phyloP scores from a whole-genome alignment of 345 rosid genomes.

The Ricinus communis region DNA sequence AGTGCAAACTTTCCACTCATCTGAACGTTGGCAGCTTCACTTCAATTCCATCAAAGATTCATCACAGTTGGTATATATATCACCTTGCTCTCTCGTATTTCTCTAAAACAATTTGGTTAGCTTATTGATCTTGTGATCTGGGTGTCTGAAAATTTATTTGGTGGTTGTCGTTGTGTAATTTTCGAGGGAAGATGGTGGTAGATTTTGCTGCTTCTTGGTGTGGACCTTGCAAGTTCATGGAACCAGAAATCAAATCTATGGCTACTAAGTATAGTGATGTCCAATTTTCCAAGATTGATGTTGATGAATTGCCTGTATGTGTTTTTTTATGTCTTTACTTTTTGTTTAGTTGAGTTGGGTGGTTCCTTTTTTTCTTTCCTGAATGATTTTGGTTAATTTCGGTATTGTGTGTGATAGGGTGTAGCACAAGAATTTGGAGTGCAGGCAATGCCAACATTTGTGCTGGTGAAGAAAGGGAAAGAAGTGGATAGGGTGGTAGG shows the following conservation, averaged over 20 bases:
- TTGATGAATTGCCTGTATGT: conserved; percentile 75
- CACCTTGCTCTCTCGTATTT: too few relatives aligned
- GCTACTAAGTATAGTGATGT: conserved; percentile 55
- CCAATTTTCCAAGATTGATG: conserved; percentile 76
- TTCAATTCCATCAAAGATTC: conserved; percentile 60
- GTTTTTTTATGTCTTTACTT: background rate
- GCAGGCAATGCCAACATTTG: conserved; percentile 88
- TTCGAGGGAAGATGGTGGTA: conserved; percentile 57
- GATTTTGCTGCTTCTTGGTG: conserved; percentile 91
- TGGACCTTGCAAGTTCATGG: conserved; percentile 76
- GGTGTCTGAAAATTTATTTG: background rate
- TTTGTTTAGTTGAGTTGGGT: background rate
- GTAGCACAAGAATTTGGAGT: conserved; percentile 71
- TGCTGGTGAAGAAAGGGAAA: conserved; percentile 73
- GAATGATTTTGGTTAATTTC: background rate
- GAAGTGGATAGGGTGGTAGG: conserved; percentile 72
- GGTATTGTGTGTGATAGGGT: conserved; percentile 48
- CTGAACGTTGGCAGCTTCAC: conserved; percentile 74
- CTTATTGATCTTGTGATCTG: background rate
- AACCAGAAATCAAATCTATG: conserved; percentile 51
- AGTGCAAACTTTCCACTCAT: conserved; percentile 57
- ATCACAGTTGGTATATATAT: conserved; percentile 49
- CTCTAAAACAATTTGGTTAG: too few relatives aligned
- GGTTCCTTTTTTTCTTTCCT: too few relatives aligned
- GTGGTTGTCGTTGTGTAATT: background rate